Evolutionary conservation across 768 basidiomycete genomes (phyloP).

Genomic region (Mycena rebaudengoi): DNA sequence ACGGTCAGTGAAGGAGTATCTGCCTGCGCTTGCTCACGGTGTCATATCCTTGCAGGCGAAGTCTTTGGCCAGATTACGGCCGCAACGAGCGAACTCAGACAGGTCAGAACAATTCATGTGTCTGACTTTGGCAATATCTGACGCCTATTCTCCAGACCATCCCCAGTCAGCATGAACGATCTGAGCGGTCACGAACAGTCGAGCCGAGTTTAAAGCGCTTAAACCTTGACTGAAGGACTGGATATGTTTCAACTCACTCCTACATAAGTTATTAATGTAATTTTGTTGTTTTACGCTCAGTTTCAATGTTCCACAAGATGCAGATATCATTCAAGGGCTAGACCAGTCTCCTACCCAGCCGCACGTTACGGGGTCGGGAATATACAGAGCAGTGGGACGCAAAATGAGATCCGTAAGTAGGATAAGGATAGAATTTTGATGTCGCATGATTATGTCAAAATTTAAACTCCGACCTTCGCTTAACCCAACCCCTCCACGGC

Average conservation of each 20-base stretch:
- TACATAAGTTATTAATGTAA: background rate
- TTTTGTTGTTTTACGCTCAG: no score
- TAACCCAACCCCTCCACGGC: no score
- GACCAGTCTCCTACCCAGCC: no score
- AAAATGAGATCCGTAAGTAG: no score
- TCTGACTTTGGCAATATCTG: background rate
- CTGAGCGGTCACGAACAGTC: conserved; percentile 53
- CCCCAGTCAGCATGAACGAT: conserved; percentile 59
- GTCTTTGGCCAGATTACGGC: conserved; percentile 14
- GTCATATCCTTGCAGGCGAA: background rate
- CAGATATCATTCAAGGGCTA: no score
- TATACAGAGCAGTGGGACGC: no score
- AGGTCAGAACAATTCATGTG: conserved; percentile 12
- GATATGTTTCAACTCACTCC: no score
- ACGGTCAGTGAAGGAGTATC: conserved; percentile 28
- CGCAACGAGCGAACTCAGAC: conserved; percentile 9
- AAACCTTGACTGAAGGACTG: conserved; percentile 54
- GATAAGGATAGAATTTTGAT: no score
- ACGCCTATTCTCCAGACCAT: conserved; percentile 48
- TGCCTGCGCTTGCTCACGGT: background rate
- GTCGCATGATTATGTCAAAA: no score
- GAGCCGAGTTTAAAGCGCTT: conserved; percentile 59
- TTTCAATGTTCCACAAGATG: no score
- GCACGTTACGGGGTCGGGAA: no score
- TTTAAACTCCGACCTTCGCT: no score